A percentile compares a stretch with the other conserved stretches of the same genome.
Conservation (phyloP, 1,139 yeast species). For the Geotrichum candidum region DNA sequence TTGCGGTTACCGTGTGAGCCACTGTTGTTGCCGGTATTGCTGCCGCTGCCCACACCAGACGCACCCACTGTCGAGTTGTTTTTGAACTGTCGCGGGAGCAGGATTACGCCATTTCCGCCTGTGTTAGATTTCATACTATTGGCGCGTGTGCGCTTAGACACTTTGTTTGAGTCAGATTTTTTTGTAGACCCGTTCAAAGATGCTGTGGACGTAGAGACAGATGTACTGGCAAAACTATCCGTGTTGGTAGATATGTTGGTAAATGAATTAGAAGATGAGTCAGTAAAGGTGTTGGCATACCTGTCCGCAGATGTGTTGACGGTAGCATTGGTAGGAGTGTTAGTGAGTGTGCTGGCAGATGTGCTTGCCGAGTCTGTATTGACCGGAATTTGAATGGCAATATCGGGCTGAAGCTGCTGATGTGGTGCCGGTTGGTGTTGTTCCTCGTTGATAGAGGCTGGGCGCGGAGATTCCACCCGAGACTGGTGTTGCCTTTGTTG, state of each 20-base stretch:
- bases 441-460: neutral
- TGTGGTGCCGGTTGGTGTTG: neutral
- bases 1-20: neutral
- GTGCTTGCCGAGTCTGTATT: neutral
- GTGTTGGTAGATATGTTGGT: too few species aligned
- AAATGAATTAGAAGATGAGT: too few species aligned
- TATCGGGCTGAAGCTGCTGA: neutral
- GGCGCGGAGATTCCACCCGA: neutral
- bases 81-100: slow-evolving; percentile 29
- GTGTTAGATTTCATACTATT: too few species aligned
- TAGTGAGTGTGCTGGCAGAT: neutral
- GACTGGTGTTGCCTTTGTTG: neutral
- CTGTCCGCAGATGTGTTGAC: too few species aligned
- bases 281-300: too few species aligned
- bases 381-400: neutral
- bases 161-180: neutral
- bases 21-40: neutral
- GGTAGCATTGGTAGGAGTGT: too few species aligned
- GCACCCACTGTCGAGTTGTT: neutral
- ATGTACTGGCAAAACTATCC: slow-evolving; percentile 28
- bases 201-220: neutral
- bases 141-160: too few species aligned
- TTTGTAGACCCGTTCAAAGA: neutral
- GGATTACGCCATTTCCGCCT: slow-evolving; percentile 27
- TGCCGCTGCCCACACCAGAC: neutral